Evolutionary conservation across 1,284 basidiomycete species (phyloP), one percentile per base, ranked within the genome.

Genomic region (Coriolopsis trogii): DNA sequence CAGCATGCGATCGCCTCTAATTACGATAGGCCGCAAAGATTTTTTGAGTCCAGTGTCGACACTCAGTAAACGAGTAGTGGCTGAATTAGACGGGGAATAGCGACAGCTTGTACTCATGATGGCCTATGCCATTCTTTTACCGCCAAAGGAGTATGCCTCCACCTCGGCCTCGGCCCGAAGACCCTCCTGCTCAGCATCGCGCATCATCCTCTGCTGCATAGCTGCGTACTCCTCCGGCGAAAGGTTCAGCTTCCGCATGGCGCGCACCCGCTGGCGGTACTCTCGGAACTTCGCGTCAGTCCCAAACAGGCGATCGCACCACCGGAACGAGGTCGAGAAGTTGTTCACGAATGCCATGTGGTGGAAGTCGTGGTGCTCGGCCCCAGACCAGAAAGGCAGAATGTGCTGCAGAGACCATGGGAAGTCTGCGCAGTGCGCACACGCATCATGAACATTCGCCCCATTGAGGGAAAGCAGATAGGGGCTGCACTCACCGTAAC

Each of bases 351-450:
- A 92, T 1, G 89, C 86, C 91, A 93, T 92, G 74, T 95, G 93
- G 72, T 95, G 93, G 82, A 93, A 95, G 68, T 95, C 95, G 72
- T 98, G 95, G 78, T 98, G 95, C 67, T 99, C 97, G 0, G 96
- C 97, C 43, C 97, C 96, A 21, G 94, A 93, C 96, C 96, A 99
- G 82, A 98, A 93, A 3, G 96, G 96, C 25, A 99, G 55, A 66
- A 93, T 88, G 78, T 96, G 87, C 65, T 95, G 89, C 56, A 99
- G 79, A 15, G 93, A 96, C 94, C 93, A 96, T 4, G 94, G 94
- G 81, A 97, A 97, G 72, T 97, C 90, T 90, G 33, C 16, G 7
- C 8, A 13, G n/a, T n/a, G n/a, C 8, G 13, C n/a, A 34, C n/a
- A 16, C 6, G 21, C 10, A 23, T 8, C 20, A n/a, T 33, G 38